Evolutionary conservation across 805 yeast genomes (phyloP).

Genomic region (Monosporozyma aquatica): DNA sequence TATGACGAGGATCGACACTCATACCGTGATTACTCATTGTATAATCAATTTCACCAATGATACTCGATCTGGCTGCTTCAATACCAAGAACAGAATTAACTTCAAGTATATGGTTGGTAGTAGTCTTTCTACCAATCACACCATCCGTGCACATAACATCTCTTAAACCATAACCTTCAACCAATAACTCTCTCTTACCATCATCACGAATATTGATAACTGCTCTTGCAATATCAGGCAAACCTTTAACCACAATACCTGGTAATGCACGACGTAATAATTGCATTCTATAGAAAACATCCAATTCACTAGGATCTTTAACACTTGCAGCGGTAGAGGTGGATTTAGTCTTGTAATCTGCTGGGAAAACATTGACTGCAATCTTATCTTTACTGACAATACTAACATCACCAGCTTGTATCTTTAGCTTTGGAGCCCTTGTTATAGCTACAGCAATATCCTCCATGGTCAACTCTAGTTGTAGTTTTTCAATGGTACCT

Average conservation of each 20-base stretch:
- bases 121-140: constrained; percentile 77
- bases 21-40: constrained; percentile 99
- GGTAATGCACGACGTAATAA: constrained; percentile 79
- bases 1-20: constrained; percentile 99
- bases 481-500: constrained; percentile 78
- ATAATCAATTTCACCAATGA: constrained; percentile 88
- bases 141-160: constrained; percentile 98
- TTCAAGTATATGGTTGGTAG: constrained; percentile 88
- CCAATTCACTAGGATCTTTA: constrained; percentile 34
- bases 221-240: constrained; percentile 86
- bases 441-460: constrained; percentile 78
- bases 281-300: constrained; percentile 82
- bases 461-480: constrained; percentile 77
- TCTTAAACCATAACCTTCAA: constrained; percentile 94
- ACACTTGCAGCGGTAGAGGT: constrained; percentile 36
- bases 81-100: constrained; percentile 86
- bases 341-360: constrained; percentile 35
- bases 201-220: constrained; percentile 88
- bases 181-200: constrained; percentile 80
- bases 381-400: constrained; percentile 57
- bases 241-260: constrained; percentile 83
- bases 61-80: constrained; percentile 93
- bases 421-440: constrained; percentile 82
- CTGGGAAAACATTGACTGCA: constrained; percentile 50
- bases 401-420: constrained; percentile 60